A percentile compares a stretch with the other conserved stretches of the same genome.
Evolutionary conservation across 768 basidiomycete genomes (phyloP).

Genomic region (Scleroderma bovista): DNA sequence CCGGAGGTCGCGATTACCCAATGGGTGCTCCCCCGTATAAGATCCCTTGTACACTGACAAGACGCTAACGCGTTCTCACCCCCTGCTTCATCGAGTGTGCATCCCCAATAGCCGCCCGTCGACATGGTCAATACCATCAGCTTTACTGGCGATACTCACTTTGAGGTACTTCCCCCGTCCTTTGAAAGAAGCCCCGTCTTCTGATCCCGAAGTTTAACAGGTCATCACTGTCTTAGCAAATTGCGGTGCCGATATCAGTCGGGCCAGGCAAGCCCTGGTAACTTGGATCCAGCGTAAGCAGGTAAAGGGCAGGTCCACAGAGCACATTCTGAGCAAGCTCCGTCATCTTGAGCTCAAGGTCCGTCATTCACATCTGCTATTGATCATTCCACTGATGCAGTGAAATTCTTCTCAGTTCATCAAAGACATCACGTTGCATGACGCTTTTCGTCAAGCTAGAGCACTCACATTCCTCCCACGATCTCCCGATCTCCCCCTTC

Average conservation of each 20-base stretch:
- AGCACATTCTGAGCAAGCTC: slow-evolving; percentile 26
- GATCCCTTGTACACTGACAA: not conserved
- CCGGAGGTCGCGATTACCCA: too few relatives aligned
- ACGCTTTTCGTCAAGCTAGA: slow-evolving; percentile 30
- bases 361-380: not conserved
- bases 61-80: not conserved
- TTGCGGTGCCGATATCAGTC: slow-evolving; percentile 24
- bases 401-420: slow-evolving; percentile 23
- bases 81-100: not conserved
- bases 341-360: slow-evolving; percentile 26
- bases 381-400: not conserved
- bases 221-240: slow-evolving; percentile 30
- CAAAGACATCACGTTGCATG: slow-evolving; percentile 20
- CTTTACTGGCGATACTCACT: slow-evolving; percentile 25
- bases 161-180: slow-evolving; percentile 15
- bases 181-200: not conserved
- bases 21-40: too few relatives aligned
- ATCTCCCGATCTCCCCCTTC: slow-evolving; percentile 22
- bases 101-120: not conserved
- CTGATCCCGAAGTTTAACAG: slow-evolving; percentile 8
- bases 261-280: slow-evolving; percentile 23
- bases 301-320: slow-evolving; percentile 21
- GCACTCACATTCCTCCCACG: slow-evolving; percentile 24
- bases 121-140: slow-evolving; percentile 20
- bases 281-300: slow-evolving; percentile 28